A percentile compares a stretch with the other conserved stretches of the same genome.
Conservation (phyloP, 2,329 filamentous ascomycete genomes). For the Talaromyces sp. region DNA sequence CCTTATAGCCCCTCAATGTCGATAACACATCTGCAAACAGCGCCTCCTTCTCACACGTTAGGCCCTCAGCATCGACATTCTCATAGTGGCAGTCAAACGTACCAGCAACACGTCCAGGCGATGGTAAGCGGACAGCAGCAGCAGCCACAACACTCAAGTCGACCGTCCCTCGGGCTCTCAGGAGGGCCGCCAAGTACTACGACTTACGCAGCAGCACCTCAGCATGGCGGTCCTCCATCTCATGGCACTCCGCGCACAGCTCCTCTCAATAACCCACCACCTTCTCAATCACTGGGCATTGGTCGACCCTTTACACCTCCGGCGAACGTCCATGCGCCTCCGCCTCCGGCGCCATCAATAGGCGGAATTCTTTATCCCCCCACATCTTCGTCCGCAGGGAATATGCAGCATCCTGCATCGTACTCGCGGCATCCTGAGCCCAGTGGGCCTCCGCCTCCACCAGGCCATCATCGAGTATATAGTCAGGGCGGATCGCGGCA, state of each 20-base stretch:
- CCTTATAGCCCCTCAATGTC: constrained; percentile 22
- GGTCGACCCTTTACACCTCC: constrained; percentile 38
- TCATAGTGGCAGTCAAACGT: constrained; percentile 22
- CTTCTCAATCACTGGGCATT: constrained; percentile 21
- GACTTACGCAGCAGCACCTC: constrained; percentile 17
- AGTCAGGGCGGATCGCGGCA: constrained; percentile 24
- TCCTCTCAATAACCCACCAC: constrained; percentile 18
- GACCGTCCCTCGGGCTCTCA: constrained; percentile 25
- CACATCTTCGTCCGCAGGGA: background rate
- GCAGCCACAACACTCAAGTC: constrained; percentile 19
- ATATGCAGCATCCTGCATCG: constrained; percentile 6
- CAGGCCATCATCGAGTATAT: constrained; percentile 31
- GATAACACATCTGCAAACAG: constrained; percentile 14
- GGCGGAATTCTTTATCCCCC: constrained; percentile 25
- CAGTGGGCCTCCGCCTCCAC: constrained; percentile 12
- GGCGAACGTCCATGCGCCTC: constrained; percentile 23
- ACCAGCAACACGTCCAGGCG: constrained; percentile 34
- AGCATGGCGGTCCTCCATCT: constrained; percentile 15
- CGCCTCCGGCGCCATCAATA: constrained; percentile 13
- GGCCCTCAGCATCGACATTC: constrained; percentile 14
- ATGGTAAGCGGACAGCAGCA: constrained; percentile 34
- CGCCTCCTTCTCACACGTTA: constrained; percentile 20
- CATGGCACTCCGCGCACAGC: background rate
- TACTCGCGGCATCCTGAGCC: constrained; percentile 6
- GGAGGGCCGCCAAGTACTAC: constrained; percentile 24